Conservation (phyloP, 345 rosid species). For the Combretum micranthum region DNA sequence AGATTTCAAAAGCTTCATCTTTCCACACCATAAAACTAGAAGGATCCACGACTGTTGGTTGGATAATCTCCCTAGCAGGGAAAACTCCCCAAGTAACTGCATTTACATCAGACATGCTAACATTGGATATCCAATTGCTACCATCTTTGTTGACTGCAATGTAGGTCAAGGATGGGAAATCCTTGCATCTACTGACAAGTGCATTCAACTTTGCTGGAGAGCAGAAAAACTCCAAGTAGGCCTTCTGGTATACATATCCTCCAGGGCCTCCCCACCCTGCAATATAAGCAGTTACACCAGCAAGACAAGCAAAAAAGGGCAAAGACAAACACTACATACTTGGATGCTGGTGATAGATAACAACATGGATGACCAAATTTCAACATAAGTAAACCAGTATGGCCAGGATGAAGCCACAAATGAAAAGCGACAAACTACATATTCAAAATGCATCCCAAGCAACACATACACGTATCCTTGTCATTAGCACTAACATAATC, state of each 20-base stretch:
- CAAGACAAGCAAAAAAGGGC: not conserved
- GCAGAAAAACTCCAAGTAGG: constrained; percentile 95
- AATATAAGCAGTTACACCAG: not conserved
- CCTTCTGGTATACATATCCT: constrained; percentile 93
- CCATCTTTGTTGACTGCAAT: constrained; percentile 68
- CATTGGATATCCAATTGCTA: constrained; percentile 48
- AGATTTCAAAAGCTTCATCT: constrained; percentile 96
- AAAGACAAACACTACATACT: not conserved
- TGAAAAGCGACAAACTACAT: too few relatives aligned
- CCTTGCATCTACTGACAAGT: constrained; percentile 63
- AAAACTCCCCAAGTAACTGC: constrained; percentile 98
- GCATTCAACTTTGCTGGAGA: constrained; percentile 54
- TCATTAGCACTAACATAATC: too few relatives aligned
- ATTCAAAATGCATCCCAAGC: too few relatives aligned
- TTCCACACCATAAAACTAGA: constrained; percentile 90
- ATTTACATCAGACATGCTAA: constrained; percentile 45
- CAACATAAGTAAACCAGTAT: too few relatives aligned
- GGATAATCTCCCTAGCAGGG: constrained; percentile 82
- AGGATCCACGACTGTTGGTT: constrained; percentile 98
- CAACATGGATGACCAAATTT: too few relatives aligned
- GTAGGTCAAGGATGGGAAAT: constrained; percentile 50
- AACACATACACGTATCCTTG: too few relatives aligned
- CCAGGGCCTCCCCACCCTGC: constrained; percentile 99
- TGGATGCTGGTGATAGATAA: not conserved
- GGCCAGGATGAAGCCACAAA: too few relatives aligned